A percentile compares a stretch with the other conserved stretches of the same genome.
Evolutionary conservation across 179 eudicot species (phyloP).

Genomic region (Vitellaria paradoxa): DNA sequence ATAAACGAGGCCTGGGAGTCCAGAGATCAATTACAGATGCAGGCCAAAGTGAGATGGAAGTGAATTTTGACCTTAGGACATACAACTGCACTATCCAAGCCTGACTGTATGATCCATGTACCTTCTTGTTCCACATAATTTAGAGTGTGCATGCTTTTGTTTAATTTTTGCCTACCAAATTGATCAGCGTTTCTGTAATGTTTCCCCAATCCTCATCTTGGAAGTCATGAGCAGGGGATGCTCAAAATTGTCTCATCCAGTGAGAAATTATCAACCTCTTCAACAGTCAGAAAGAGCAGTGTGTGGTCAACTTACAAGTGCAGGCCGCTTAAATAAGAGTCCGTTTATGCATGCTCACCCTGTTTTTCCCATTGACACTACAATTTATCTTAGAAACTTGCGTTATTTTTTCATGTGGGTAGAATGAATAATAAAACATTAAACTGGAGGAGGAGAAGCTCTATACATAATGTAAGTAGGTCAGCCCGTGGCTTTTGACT

Average conservation of each 20-base stretch:
- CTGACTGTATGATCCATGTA: neutral
- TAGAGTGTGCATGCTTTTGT: too few relatives aligned
- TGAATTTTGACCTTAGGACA: neutral
- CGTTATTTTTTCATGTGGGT: neutral
- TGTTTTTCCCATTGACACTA: neutral
- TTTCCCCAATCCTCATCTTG: too few relatives aligned
- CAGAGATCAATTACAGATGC: neutral
- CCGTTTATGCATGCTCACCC: neutral
- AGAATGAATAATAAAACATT: neutral
- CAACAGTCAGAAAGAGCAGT: neutral
- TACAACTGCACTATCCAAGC: neutral
- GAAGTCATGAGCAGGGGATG: too few relatives aligned
- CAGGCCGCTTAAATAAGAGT: conserved; percentile 6
- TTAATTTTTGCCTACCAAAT: too few relatives aligned
- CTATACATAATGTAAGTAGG: neutral
- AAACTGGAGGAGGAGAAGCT: neutral
- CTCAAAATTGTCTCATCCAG: neutral
- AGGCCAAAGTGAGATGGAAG: neutral
- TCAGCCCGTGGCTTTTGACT: neutral
- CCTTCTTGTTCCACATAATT: too few relatives aligned
- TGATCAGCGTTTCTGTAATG: too few relatives aligned
- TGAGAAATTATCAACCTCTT: conserved; percentile 1
- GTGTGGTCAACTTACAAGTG: neutral
- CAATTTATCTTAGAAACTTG: neutral
- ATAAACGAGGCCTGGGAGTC: neutral